Percentiles rank a stretch among this genome's conserved stretches.
These are phyloP conservation scores for Neurospora intermedia DNA, from an alignment of 495 filamentous ascomycete species.

Conservation along the genomic window DNA sequence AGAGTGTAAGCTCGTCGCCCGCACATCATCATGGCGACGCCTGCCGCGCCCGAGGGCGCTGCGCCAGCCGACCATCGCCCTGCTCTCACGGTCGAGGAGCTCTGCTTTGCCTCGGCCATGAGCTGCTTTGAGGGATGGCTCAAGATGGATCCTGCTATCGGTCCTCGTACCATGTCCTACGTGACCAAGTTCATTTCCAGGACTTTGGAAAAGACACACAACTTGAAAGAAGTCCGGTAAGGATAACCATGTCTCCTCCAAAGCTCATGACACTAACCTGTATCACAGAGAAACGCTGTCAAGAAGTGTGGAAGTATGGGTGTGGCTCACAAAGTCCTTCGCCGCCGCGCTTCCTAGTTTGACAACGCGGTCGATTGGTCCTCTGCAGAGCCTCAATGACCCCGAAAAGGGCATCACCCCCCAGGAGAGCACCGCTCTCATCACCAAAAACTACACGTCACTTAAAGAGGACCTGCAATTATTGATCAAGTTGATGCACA, in stretches of 20 bases:
- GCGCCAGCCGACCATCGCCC: constrained; percentile 3
- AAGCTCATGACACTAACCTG: neutral
- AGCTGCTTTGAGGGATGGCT: constrained; percentile 47
- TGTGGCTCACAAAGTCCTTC: constrained; percentile 43
- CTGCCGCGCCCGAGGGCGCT: neutral
- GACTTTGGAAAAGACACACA: constrained; percentile 44
- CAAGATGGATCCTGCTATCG: constrained; percentile 36
- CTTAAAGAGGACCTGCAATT: constrained; percentile 74
- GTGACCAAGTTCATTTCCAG: constrained; percentile 39
- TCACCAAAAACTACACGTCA: constrained; percentile 62
- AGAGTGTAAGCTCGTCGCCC: neutral
- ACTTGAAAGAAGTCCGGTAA: constrained; percentile 42
- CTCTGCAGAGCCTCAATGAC: constrained; percentile 21
- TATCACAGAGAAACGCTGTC: constrained; percentile 42
- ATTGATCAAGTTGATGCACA: constrained; percentile 73
- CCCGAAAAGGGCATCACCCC: constrained; percentile 43
- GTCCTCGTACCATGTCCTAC: constrained; percentile 35
- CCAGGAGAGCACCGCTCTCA: constrained; percentile 56
- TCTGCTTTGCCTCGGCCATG: constrained; percentile 40
- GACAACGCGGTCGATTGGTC: constrained; percentile 28
- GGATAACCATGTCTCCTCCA: neutral
- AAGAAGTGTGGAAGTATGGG: constrained; percentile 55
- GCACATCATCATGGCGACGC: neutral
- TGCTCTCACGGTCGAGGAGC: constrained; percentile 37
- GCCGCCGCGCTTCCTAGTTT: constrained; percentile 27